A percentile compares a stretch with the other conserved stretches of the same genome.
phyloP scores from a whole-genome alignment of 2,329 filamentous ascomycete genomes.

The Sphaerostilbella broomeana region DNA sequence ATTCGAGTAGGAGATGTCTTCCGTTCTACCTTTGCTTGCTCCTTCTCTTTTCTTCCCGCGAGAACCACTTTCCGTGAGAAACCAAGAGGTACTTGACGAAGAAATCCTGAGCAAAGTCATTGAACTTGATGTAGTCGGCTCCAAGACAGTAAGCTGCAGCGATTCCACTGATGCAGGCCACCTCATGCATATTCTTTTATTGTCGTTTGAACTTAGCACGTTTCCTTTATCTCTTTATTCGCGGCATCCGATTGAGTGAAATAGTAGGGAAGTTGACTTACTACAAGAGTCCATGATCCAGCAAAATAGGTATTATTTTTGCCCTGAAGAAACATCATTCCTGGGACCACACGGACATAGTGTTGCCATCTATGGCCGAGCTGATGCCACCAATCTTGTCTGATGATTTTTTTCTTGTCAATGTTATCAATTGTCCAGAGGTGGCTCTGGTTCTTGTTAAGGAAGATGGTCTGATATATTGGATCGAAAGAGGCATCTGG shows the following conservation, averaged over 20 bases:
- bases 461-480: conserved; percentile 64
- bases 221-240: not conserved
- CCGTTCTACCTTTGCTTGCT: not conserved
- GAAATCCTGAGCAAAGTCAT: conserved; percentile 44
- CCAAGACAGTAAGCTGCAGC: conserved; percentile 64
- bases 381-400: conserved; percentile 62
- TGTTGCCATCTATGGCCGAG: conserved; percentile 59
- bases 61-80: conserved; percentile 38
- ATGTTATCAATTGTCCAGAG: conserved; percentile 57
- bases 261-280: conserved; percentile 27
- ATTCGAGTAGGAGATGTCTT: too few relatives aligned
- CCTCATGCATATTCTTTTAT: conserved; percentile 57
- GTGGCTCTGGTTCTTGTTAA: conserved; percentile 50
- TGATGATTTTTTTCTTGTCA: conserved; percentile 52
- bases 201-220: not conserved
- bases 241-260: not conserved
- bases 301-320: conserved; percentile 57
- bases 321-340: conserved; percentile 66
- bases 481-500: conserved; percentile 40
- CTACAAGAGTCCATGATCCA: conserved; percentile 62
- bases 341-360: conserved; percentile 59
- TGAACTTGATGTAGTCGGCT: conserved; percentile 55
- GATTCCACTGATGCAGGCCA: conserved; percentile 64
- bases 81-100: conserved; percentile 41
- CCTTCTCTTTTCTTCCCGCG: conserved; percentile 26